A percentile compares a stretch with the other conserved stretches of the same genome.
phyloP scores from a whole-genome alignment of 345 rosid species.

The Salix suchowensis region DNA sequence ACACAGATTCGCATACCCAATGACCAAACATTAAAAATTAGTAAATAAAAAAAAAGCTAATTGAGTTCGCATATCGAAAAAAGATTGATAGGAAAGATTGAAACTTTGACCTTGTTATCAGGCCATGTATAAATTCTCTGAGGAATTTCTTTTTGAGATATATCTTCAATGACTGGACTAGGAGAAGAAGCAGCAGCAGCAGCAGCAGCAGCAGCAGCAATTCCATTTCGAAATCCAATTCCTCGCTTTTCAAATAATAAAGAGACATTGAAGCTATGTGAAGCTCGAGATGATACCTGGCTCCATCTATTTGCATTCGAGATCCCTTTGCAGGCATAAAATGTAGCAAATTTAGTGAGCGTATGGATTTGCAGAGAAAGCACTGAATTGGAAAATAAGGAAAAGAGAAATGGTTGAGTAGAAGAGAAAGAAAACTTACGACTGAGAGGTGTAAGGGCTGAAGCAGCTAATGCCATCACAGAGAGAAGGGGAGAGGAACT shows the following conservation, averaged over 20 bases:
- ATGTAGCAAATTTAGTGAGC: neutral
- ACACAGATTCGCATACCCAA: too few species aligned
- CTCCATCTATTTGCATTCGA: too few species aligned
- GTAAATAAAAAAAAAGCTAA: neutral
- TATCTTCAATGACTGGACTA: conserved; percentile 18
- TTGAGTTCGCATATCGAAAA: neutral
- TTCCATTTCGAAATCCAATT: neutral
- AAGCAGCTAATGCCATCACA: neutral
- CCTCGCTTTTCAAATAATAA: too few species aligned
- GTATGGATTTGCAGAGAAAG: too few species aligned
- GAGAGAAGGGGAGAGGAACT: too few species aligned
- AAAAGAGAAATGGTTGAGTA: neutral
- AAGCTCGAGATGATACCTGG: too few species aligned
- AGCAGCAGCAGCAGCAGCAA: too few species aligned
- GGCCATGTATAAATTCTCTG: conserved; percentile 46
- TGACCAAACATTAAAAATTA: neutral
- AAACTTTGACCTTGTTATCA: conserved; percentile 32
- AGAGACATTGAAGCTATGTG: too few species aligned
- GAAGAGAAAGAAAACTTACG: neutral
- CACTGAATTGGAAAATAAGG: neutral
- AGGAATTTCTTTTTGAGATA: conserved; percentile 18
- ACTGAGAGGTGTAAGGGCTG: neutral
- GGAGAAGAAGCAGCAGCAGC: conserved; percentile 19
- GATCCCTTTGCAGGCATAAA: neutral
- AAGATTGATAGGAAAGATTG: neutral